Percentiles rank a stretch among this genome's conserved stretches.
These are phyloP conservation scores for Crithidia thermophila DNA, from an alignment of 208 protist species.

Conservation along the genomic window DNA sequence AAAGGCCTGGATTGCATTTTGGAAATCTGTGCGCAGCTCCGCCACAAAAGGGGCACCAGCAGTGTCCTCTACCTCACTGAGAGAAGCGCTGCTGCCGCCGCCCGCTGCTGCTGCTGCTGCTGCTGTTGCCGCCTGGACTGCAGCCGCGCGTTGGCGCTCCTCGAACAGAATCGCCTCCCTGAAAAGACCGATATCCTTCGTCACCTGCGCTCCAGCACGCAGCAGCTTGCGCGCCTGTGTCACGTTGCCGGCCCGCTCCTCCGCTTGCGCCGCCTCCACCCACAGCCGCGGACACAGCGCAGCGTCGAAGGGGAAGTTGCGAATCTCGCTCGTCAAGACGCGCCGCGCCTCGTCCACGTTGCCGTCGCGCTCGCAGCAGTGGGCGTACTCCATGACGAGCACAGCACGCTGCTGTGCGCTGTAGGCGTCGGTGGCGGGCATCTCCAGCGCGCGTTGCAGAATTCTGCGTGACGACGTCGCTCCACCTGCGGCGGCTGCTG, in stretches of 20 bases:
- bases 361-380: constrained; percentile 31
- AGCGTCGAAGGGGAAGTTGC: constrained; percentile 69
- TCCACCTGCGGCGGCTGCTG: neutral
- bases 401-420: constrained; percentile 69
- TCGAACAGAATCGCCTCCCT: constrained; percentile 45
- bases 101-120: neutral
- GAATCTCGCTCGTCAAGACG: constrained; percentile 59
- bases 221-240: constrained; percentile 66
- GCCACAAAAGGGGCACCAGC: constrained; percentile 27
- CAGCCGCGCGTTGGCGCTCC: constrained; percentile 25
- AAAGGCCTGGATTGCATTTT: constrained; percentile 67
- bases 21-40: constrained; percentile 42
- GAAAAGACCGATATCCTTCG: constrained; percentile 46
- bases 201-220: constrained; percentile 55
- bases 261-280: constrained; percentile 75
- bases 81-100: neutral
- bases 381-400: constrained; percentile 76
- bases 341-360: constrained; percentile 45
- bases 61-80: constrained; percentile 5
- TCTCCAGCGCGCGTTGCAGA: constrained; percentile 21
- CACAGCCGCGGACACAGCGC: constrained; percentile 74
- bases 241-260: constrained; percentile 61
- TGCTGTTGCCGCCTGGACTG: neutral
- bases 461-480: constrained; percentile 16
- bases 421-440: constrained; percentile 37